Conservation (phyloP, 2,329 filamentous ascomycete species). For the Fusarium burgessii region DNA sequence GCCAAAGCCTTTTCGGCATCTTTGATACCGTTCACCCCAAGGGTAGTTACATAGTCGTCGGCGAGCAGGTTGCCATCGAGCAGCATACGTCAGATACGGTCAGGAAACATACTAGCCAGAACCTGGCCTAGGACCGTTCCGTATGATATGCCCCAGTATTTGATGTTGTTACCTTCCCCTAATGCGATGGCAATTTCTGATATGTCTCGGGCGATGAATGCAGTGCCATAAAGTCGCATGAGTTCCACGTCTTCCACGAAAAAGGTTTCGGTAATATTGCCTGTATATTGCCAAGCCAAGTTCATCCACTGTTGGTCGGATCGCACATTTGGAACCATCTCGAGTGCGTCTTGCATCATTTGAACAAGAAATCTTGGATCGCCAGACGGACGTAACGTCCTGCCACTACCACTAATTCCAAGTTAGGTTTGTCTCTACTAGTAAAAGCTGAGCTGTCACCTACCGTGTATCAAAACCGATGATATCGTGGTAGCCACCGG, state of each 20-base stretch:
- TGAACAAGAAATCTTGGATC: fast-evolving
- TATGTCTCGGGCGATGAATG: conserved; percentile 52
- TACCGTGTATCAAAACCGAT: background rate
- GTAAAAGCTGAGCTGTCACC: background rate
- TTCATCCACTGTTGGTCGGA: too few relatives aligned
- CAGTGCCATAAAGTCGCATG: background rate
- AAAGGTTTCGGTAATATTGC: background rate
- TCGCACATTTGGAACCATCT: background rate
- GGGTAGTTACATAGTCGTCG: conserved; percentile 10
- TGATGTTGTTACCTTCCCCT: conserved; percentile 48
- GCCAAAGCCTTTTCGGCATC: background rate
- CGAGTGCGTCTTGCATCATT: fast-evolving
- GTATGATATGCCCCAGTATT: conserved; percentile 51
- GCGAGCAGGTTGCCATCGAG: conserved; percentile 32
- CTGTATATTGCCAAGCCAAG: too few relatives aligned
- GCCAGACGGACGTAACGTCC: background rate
- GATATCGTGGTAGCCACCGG: background rate
- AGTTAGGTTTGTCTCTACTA: background rate
- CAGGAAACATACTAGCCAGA: conserved; percentile 39
- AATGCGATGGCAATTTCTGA: conserved; percentile 50
- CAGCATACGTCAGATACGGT: conserved; percentile 32
- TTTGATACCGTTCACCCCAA: fast-evolving
- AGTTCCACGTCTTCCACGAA: background rate
- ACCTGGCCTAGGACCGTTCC: conserved; percentile 37
- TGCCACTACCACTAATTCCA: background rate